Percentiles rank a stretch among this genome's conserved stretches.
Evolutionary conservation across 1,284 basidiomycete genomes (phyloP).

Genomic region (Rhodotorula glutinis): DNA sequence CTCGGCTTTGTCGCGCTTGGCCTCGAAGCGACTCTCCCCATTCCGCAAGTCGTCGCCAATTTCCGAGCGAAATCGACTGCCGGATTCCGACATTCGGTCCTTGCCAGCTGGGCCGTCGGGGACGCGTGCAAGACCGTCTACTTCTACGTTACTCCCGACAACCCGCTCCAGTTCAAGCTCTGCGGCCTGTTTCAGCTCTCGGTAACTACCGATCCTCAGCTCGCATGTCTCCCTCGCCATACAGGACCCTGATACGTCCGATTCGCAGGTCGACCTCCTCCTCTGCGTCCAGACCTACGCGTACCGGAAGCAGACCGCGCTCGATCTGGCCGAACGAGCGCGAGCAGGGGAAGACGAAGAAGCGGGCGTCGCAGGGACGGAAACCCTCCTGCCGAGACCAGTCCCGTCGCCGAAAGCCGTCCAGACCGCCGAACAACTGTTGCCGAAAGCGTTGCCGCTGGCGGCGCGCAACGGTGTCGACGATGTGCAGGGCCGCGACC

Average conservation of each 20-base stretch:
- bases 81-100: conserved; percentile 53
- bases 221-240: not conserved
- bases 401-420: conserved; percentile 4
- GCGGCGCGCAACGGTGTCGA: not conserved
- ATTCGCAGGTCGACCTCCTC: conserved; percentile 43
- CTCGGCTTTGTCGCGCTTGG: conserved; percentile 55
- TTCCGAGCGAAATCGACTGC: conserved; percentile 52
- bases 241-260: not conserved
- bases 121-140: conserved; percentile 40
- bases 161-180: conserved; percentile 52
- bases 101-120: conserved; percentile 48
- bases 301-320: conserved; percentile 45
- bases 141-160: conserved; percentile 51
- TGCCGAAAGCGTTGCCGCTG: conserved; percentile 3
- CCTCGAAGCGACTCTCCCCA: conserved; percentile 55
- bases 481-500: not conserved
- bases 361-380: conserved; percentile 32
- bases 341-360: conserved; percentile 14
- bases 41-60: conserved; percentile 55
- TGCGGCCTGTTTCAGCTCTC: conserved; percentile 46
- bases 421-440: conserved; percentile 17
- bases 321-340: conserved; percentile 37
- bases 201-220: not conserved
- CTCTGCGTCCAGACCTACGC: conserved; percentile 45
- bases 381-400: conserved; percentile 19